These are phyloP conservation scores for Cercospora canescens DNA, from an alignment of 2,329 filamentous ascomycete species.

Conservation along the genomic window DNA sequence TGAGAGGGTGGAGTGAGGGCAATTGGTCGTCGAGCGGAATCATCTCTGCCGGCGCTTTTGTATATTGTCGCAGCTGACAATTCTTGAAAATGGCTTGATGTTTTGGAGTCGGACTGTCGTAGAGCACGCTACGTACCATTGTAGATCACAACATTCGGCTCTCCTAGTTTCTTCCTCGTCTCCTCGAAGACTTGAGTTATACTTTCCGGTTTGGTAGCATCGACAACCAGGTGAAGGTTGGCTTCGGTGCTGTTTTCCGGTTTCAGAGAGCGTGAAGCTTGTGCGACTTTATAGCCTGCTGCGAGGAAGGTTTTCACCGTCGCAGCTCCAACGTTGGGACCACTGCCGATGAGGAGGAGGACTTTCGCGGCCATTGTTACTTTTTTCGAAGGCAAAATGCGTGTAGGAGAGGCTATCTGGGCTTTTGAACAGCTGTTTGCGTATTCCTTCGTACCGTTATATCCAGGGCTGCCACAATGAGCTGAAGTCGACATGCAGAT, in stretches of 20 bases:
- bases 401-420: too few relatives aligned
- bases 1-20: too few relatives aligned
- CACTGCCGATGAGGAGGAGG: slow-evolving; percentile 47
- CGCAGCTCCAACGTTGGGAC: slow-evolving; percentile 42
- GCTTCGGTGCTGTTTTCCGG: slow-evolving; percentile 19
- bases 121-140: slow-evolving; percentile 34
- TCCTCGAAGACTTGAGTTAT: slow-evolving; percentile 41
- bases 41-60: too few relatives aligned
- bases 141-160: slow-evolving; percentile 49
- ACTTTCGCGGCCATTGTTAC: slow-evolving; percentile 15
- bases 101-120: too few relatives aligned
- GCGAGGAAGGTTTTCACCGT: slow-evolving; percentile 41
- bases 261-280: slow-evolving; percentile 39
- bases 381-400: neutral
- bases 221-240: slow-evolving; percentile 27
- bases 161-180: slow-evolving; percentile 38
- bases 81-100: too few relatives aligned
- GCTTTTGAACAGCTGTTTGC: too few relatives aligned
- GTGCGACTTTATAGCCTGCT: slow-evolving; percentile 47
- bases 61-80: too few relatives aligned
- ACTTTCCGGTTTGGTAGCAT: slow-evolving; percentile 40
- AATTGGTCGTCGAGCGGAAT: too few relatives aligned
- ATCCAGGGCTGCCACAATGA: neutral
- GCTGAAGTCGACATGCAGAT: neutral
- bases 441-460: too few relatives aligned